Conservation (phyloP, 2,329 filamentous ascomycete species). For the Aspergillus sp. region DNA sequence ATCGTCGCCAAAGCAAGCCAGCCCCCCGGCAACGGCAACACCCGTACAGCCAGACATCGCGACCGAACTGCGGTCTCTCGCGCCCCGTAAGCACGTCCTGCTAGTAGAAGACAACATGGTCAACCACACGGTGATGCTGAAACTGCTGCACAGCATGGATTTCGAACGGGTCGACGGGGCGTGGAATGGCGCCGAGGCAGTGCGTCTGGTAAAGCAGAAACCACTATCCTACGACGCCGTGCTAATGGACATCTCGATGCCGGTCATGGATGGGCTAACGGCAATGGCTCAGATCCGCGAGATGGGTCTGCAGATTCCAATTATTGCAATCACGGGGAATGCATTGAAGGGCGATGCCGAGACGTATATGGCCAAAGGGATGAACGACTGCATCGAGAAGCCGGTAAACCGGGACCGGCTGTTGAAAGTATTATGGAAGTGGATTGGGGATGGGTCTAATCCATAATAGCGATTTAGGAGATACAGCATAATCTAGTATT, state of each 20-base stretch:
- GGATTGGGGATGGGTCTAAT: conserved; percentile 26
- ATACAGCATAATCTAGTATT: too few relatives aligned
- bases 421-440: conserved; percentile 44
- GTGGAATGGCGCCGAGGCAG: conserved; percentile 46
- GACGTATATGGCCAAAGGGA: conserved; percentile 53
- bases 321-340: conserved; percentile 58
- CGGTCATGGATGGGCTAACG: conserved; percentile 47
- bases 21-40: conserved; percentile 12
- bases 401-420: conserved; percentile 53
- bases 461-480: background rate
- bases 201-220: conserved; percentile 43
- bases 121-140: conserved; percentile 44
- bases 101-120: conserved; percentile 46
- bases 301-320: conserved; percentile 44
- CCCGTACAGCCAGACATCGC: conserved; percentile 19
- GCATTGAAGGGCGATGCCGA: conserved; percentile 58
- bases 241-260: conserved; percentile 52
- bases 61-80: conserved; percentile 34
- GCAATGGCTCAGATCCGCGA: conserved; percentile 46
- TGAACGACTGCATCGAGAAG: conserved; percentile 59
- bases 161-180: conserved; percentile 45
- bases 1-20: conserved; percentile 21
- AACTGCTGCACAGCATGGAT: conserved; percentile 39
- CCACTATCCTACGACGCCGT: conserved; percentile 46
- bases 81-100: conserved; percentile 42